These are phyloP conservation scores for Aristolochia californica DNA, from an alignment of 164 flowering plant species.

Conservation along the genomic window DNA sequence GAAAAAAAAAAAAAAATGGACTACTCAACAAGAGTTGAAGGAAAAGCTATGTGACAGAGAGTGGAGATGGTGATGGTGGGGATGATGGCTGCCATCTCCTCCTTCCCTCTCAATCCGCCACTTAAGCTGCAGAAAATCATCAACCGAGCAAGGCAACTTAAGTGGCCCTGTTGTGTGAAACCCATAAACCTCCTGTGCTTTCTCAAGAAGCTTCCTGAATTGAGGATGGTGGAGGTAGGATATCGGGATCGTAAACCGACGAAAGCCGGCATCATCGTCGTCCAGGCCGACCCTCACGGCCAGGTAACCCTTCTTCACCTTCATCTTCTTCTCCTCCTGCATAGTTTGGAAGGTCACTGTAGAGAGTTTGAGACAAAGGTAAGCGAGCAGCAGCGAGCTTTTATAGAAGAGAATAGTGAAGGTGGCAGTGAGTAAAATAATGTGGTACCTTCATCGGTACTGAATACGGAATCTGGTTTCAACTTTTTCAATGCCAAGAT, in stretches of 20 bases:
- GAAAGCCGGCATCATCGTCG: conserved; percentile 23
- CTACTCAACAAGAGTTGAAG: neutral
- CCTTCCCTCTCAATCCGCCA: conserved; percentile 42
- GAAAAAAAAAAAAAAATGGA: neutral
- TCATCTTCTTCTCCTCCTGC: conserved; percentile 25
- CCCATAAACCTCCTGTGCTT: conserved; percentile 49
- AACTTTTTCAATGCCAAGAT: no score
- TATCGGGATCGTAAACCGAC: conserved; percentile 50
- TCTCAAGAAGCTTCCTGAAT: conserved; percentile 38
- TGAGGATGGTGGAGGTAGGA: conserved; percentile 47
- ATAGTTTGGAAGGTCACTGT: neutral
- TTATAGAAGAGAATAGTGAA: neutral
- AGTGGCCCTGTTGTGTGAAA: conserved; percentile 43
- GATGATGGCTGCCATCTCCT: neutral
- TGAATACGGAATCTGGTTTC: no score
- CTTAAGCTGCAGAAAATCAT: conserved; percentile 46
- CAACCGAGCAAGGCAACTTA: conserved; percentile 48
- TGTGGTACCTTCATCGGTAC: no score
- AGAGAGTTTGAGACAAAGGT: neutral
- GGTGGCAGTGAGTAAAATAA: no score
- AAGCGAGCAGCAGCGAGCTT: neutral
- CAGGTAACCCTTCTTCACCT: conserved; percentile 41
- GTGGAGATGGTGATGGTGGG: neutral
- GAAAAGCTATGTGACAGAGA: neutral
- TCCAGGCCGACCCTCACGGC: conserved; percentile 38